Evolutionary conservation across 208 protist species (phyloP).

Genomic region (Endotrypanum monterogeii): DNA sequence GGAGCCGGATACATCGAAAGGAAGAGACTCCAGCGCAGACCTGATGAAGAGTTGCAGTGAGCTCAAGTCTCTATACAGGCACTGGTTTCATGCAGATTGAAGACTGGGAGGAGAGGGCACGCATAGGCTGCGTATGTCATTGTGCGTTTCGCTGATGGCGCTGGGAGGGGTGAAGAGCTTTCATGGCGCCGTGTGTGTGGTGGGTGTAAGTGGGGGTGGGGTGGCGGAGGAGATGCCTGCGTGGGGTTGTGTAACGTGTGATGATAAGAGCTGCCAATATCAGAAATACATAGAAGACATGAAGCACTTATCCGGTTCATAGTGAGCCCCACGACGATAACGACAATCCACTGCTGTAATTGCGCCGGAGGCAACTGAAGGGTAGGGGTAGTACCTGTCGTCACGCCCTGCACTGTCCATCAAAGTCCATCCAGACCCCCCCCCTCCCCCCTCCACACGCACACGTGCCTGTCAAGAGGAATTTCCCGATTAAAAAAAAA

Average conservation of each 20-base stretch:
- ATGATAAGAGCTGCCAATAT: no score
- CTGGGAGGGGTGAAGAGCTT: neutral
- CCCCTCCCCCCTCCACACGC: neutral
- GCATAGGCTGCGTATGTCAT: neutral
- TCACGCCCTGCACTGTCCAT: neutral
- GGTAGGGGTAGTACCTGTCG: no score
- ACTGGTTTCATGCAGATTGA: slow-evolving; percentile 58
- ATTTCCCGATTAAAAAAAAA: no score
- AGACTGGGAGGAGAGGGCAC: no score
- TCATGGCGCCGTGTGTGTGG: no score
- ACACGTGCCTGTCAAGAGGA: no score
- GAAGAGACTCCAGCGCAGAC: slow-evolving; percentile 8
- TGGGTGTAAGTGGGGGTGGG: no score
- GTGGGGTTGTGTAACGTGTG: no score
- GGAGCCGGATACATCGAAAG: neutral
- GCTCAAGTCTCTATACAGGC: slow-evolving; percentile 53
- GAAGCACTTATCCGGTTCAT: no score
- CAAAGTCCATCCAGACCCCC: neutral
- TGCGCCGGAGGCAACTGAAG: neutral
- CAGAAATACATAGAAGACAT: neutral
- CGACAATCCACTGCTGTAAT: neutral
- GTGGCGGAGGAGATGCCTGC: no score
- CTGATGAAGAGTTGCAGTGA: slow-evolving; percentile 34
- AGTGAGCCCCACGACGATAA: no score
- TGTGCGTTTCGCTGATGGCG: neutral